Percentiles rank a stretch among this genome's conserved stretches.
These are phyloP conservation scores for Dendrobium chrysotoxum DNA, from an alignment of 106 monocot genomes.

Conservation along the genomic window DNA sequence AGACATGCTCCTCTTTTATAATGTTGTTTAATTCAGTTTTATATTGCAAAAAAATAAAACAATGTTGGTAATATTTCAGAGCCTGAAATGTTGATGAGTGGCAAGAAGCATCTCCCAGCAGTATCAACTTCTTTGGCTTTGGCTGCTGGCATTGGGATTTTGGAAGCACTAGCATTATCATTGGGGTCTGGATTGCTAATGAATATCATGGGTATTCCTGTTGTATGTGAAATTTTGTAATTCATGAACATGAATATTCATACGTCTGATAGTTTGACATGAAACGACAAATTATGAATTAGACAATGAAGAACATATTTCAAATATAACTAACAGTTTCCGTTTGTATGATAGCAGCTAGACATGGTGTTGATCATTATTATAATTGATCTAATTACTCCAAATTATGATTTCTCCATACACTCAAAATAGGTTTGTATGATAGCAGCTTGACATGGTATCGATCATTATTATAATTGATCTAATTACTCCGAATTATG, in stretches of 20 bases:
- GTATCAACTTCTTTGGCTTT: conserved; percentile 81
- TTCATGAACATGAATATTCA: conserved; percentile 2
- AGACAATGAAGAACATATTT: not conserved
- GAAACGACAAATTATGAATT: not conserved
- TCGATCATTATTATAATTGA: too few relatives aligned
- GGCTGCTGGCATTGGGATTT: conserved; percentile 77
- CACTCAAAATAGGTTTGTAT: too few relatives aligned
- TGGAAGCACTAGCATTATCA: conserved; percentile 48
- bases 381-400: not conserved
- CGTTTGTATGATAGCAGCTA: not conserved
- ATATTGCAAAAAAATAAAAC: not conserved
- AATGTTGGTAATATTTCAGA: conserved; percentile 4
- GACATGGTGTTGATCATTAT: too few relatives aligned
- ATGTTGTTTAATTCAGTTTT: not conserved
- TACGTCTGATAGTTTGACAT: not conserved
- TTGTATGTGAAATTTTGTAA: conserved; percentile 46
- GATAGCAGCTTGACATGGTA: too few relatives aligned
- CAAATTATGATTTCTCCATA: too few relatives aligned
- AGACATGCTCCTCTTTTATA: not conserved
- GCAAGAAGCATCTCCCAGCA: conserved; percentile 68
- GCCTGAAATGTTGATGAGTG: not conserved
- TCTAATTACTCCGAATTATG: too few relatives aligned
- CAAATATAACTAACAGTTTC: not conserved
- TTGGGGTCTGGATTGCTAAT: conserved; percentile 62
- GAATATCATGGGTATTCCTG: conserved; percentile 77